Percentiles rank a stretch among this genome's conserved stretches.
Conservation (phyloP, 352 stramenopile genomes). For the Phytophthora capsici region DNA sequence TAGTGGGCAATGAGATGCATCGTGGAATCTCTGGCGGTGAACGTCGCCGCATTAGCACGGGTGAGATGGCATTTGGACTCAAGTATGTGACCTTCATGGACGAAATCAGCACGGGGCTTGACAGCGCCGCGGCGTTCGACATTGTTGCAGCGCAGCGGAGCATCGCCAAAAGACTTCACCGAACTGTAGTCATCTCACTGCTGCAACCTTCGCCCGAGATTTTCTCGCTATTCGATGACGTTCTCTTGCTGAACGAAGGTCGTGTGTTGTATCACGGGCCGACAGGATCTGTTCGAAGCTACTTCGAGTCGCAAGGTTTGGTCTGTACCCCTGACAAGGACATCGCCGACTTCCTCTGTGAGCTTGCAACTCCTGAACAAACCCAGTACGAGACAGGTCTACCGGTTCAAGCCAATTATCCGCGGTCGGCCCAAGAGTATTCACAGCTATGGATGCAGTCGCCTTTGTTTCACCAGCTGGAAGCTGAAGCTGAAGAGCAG, state of each 20-base stretch:
- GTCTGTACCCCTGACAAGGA: conserved; percentile 41
- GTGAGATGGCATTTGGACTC: conserved; percentile 88
- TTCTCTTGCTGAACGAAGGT: conserved; percentile 69
- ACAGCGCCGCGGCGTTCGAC: conserved; percentile 21
- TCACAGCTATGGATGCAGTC: conserved; percentile 34
- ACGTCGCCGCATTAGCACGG: conserved; percentile 75
- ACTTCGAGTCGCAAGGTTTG: conserved; percentile 56
- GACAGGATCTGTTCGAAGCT: conserved; percentile 25
- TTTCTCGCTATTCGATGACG: conserved; percentile 60
- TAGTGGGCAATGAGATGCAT: conserved; percentile 11
- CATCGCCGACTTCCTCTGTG: conserved; percentile 53
- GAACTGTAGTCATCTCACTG: conserved; percentile 45
- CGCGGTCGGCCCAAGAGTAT: background rate
- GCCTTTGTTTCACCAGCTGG: conserved; percentile 31
- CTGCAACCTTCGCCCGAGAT: conserved; percentile 81
- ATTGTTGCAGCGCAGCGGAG: conserved; percentile 18
- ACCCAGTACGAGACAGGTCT: conserved; percentile 39
- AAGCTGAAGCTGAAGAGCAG: conserved; percentile 34
- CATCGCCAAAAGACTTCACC: conserved; percentile 8
- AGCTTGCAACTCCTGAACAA: conserved; percentile 49
- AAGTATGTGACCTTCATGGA: conserved; percentile 46
- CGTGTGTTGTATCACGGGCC: conserved; percentile 80
- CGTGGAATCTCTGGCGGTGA: conserved; percentile 79
- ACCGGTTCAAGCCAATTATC: conserved; percentile 4
- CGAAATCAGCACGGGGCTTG: conserved; percentile 22